Evolutionary conservation across 1,139 yeast species (phyloP).

Genomic region (Blastobotrys arbuscula): DNA sequence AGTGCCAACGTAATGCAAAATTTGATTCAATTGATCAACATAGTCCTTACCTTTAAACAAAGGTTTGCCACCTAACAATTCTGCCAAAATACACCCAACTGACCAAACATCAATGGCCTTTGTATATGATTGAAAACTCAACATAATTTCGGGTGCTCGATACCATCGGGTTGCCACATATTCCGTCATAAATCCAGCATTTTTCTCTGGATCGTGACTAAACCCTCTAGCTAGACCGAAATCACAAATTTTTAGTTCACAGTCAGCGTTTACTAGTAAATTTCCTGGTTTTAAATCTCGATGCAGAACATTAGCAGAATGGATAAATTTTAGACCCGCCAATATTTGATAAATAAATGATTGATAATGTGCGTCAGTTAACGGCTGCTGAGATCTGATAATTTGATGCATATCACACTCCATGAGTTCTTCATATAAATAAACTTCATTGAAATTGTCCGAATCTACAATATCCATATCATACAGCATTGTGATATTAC

Average conservation of each 20-base stretch:
- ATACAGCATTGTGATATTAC: constrained; percentile 87
- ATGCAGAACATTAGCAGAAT: constrained; percentile 92
- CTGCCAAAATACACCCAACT: constrained; percentile 94
- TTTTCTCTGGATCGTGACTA: constrained; percentile 73
- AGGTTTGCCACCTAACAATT: constrained; percentile 86
- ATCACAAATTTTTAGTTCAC: constrained; percentile 93
- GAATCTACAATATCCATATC: constrained; percentile 90
- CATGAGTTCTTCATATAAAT: constrained; percentile 90
- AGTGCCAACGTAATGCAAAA: constrained; percentile 79
- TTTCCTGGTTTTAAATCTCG: constrained; percentile 95
- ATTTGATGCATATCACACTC: constrained; percentile 98
- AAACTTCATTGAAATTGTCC: constrained; percentile 81
- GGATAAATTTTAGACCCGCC: constrained; percentile 90
- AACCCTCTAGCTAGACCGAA: constrained; percentile 97
- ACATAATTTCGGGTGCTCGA: constrained; percentile 96
- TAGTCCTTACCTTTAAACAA: constrained; percentile 91
- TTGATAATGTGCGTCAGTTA: constrained; percentile 94
- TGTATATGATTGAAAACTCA: constrained; percentile 86
- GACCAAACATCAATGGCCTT: constrained; percentile 98
- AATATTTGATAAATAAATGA: constrained; percentile 86
- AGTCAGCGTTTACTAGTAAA: constrained; percentile 86
- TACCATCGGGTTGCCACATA: constrained; percentile 99
- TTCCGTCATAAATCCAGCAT: constrained; percentile 89
- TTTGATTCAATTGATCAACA: constrained; percentile 90
- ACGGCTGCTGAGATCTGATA: constrained; percentile 85